phyloP scores from a whole-genome alignment of 2,329 filamentous ascomycete genomes.

The Alternaria sp. region DNA sequence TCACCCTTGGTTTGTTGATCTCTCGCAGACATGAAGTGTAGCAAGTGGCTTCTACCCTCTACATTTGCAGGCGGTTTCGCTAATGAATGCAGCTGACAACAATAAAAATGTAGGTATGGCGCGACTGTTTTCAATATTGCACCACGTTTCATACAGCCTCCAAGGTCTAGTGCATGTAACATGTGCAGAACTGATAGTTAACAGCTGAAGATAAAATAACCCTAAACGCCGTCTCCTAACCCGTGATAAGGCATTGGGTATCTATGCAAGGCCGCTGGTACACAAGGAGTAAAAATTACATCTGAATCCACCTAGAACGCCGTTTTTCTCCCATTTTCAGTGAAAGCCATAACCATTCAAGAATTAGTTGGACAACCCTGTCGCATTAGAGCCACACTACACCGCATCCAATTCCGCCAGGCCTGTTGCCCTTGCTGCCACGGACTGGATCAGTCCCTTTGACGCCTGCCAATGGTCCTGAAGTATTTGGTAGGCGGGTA shows the following conservation, averaged over 20 bases:
- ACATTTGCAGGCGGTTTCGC: too few relatives aligned
- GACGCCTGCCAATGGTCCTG: neutral
- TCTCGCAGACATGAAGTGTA: too few relatives aligned
- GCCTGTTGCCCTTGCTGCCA: neutral
- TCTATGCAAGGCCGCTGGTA: conserved; percentile 5
- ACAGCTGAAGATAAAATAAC: neutral
- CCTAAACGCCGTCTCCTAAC: conserved; percentile 2
- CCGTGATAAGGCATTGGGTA: neutral
- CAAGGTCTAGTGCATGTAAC: too few relatives aligned
- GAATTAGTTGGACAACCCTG: too few relatives aligned
- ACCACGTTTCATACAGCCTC: too few relatives aligned
- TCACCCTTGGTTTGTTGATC: too few relatives aligned
- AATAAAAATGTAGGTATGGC: too few relatives aligned
- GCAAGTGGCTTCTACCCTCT: too few relatives aligned
- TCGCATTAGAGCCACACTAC: conserved; percentile 12
- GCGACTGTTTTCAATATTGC: too few relatives aligned
- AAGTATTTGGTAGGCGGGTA: neutral
- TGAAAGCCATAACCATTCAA: too few relatives aligned
- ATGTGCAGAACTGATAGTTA: neutral
- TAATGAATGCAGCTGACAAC: too few relatives aligned
- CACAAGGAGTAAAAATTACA: neutral
- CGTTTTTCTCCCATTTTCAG: neutral
- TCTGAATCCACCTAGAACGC: neutral
- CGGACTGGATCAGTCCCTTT: neutral
- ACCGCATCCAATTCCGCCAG: neutral